These are phyloP conservation scores for Leishmania turanica DNA, from an alignment of 208 protist species.

Conservation along the genomic window DNA sequence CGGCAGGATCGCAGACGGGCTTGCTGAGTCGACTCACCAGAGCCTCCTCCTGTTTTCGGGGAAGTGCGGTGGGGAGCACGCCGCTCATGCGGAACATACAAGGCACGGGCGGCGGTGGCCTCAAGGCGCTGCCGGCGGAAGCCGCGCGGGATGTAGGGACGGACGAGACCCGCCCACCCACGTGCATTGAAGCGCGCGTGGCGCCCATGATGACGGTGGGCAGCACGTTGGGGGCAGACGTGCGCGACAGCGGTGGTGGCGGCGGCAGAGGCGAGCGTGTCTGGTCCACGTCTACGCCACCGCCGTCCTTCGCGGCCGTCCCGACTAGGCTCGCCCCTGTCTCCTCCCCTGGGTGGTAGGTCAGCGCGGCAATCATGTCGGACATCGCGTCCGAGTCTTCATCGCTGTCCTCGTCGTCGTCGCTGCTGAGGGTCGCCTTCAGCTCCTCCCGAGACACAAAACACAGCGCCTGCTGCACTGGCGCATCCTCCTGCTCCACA, in stretches of 20 bases:
- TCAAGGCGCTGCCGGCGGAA: not conserved
- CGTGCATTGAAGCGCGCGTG: not conserved
- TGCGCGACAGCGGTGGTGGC: conserved; percentile 11
- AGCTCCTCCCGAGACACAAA: conserved; percentile 25
- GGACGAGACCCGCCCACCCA: too few species aligned
- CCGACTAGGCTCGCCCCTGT: not conserved
- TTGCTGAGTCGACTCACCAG: conserved; percentile 37
- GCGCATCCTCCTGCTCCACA: conserved; percentile 40
- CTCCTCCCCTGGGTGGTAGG: conserved; percentile 17
- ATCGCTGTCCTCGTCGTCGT: conserved; percentile 9
- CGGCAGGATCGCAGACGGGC: conserved; percentile 22
- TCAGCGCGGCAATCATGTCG: conserved; percentile 36
- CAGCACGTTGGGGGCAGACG: not conserved
- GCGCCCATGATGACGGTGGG: conserved; percentile 15
- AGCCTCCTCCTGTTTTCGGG: conserved; percentile 28
- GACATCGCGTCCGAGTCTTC: conserved; percentile 41
- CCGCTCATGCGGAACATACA: conserved; percentile 40
- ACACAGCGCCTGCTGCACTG: conserved; percentile 27
- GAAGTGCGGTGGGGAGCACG: conserved; percentile 19
- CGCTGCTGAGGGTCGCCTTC: conserved; percentile 6
- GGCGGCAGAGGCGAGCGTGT: conserved; percentile 6
- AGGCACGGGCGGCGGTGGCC: conserved; percentile 13
- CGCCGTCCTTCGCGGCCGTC: not conserved
- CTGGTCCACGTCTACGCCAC: not conserved
- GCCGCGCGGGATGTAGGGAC: too few species aligned